These are phyloP conservation scores for Vaccinium macrocarpon DNA, from an alignment of 148 eudicot genomes.

Conservation along the genomic window DNA sequence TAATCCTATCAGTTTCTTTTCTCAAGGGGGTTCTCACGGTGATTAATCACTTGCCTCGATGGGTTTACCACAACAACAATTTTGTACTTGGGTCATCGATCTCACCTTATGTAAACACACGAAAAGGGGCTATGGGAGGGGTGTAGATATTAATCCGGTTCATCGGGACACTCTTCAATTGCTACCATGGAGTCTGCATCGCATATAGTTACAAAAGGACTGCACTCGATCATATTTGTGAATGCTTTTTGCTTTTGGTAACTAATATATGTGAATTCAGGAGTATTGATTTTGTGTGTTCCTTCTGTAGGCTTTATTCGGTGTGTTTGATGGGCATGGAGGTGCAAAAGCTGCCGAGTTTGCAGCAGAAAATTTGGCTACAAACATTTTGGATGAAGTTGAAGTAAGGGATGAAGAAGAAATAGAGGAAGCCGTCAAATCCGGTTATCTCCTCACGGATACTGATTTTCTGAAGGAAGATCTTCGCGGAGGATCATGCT, in stretches of 20 bases:
- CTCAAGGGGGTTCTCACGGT: too few species aligned
- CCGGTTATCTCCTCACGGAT: conserved; percentile 51
- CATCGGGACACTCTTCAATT: background rate
- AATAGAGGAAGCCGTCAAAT: conserved; percentile 36
- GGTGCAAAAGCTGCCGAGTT: conserved; percentile 68
- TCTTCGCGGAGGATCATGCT: conserved; percentile 52
- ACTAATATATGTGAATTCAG: too few species aligned
- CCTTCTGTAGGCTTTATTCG: conserved; percentile 47
- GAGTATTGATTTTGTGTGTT: background rate
- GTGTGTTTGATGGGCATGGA: conserved; percentile 77
- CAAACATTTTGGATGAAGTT: conserved; percentile 44
- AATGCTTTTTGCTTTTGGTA: too few species aligned
- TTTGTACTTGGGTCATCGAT: too few species aligned
- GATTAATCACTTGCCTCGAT: too few species aligned
- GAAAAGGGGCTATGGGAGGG: too few species aligned
- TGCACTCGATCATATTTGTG: background rate
- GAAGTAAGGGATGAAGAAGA: conserved; percentile 16
- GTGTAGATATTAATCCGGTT: too few species aligned
- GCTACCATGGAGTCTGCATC: background rate
- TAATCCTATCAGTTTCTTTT: too few species aligned
- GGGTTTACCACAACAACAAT: too few species aligned
- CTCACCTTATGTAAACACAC: too few species aligned
- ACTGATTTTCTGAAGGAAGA: conserved; percentile 42
- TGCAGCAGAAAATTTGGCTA: conserved; percentile 42
- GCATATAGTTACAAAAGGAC: background rate